Evolutionary conservation across 225 moss, liverwort and hornwort species (phyloP), one percentile per base, ranked within the genome.

Genomic region (Marchantia paleacea): DNA sequence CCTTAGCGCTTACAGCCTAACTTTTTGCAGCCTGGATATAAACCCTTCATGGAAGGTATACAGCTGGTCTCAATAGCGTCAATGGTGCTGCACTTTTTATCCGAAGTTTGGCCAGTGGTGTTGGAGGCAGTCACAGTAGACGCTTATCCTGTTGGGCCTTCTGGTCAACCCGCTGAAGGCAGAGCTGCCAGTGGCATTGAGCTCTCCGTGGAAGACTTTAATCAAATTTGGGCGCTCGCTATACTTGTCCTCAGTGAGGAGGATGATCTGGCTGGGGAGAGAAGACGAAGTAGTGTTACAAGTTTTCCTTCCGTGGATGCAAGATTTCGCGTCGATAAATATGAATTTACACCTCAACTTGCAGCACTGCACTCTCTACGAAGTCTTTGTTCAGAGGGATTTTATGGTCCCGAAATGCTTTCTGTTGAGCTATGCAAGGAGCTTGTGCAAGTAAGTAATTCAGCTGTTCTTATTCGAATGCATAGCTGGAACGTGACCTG

Each of bases 31-130:
- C 83, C 92, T 84, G 89, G 86, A 53, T 99, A 99, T 82, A 82
- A 91, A 75, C 94, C 99, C 26, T 99, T 95, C 75, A 81, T 99
- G 83, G 94, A 94, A 75, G 99, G 99, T 75, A 88, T 99, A 72
- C 90, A 92, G 74, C 86, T 92, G 74, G 90, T 93, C 78, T 92
- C 95, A 78, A 92, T 92, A 80, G 92, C 92, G 78, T 90, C 89
- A 72, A 85, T 90, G 80, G 95, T 99, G 78, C 89, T 90, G 57
- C 90, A 91, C 52, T 90, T 89, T 83, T 83, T 95, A 77, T 83
- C 86, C 20, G 99, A 99, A 88, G 94, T 90, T 80, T 99, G 95
- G 95, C 89, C 92, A 75, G 90, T 92, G 75, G 90, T 95, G 78
- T 82, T 99, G 81, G 95, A 94, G 88, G 99, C 99, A 73, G 92